These are phyloP conservation scores for Austroboletus niveus DNA, from an alignment of 1,284 basidiomycete genomes.

Conservation along the genomic window DNA sequence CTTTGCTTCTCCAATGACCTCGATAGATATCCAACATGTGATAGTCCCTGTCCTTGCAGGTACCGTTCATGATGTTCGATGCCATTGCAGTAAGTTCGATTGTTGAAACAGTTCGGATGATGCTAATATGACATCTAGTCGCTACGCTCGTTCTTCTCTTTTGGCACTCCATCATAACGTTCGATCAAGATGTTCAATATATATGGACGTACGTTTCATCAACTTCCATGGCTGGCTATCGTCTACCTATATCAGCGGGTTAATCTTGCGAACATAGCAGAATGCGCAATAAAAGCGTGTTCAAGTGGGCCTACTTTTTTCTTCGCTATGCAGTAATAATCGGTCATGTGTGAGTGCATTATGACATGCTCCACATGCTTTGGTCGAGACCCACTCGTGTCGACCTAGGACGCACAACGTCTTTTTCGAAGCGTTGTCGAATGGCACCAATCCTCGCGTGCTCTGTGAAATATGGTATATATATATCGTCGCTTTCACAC, in stretches of 20 bases:
- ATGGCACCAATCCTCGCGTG: slow-evolving; percentile 12
- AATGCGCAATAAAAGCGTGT: slow-evolving; percentile 16
- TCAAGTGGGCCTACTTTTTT: slow-evolving; percentile 27
- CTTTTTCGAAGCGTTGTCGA: slow-evolving; percentile 6
- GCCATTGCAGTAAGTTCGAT: background rate
- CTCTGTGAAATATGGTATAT: slow-evolving; percentile 16
- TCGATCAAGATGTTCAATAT: slow-evolving; percentile 21
- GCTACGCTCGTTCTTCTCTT: slow-evolving; percentile 7
- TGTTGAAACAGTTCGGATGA: background rate
- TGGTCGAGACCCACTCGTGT: background rate
- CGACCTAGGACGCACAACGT: slow-evolving; percentile 13
- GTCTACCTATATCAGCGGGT: background rate
- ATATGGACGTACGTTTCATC: slow-evolving; percentile 20
- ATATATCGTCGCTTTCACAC: slow-evolving; percentile 7
- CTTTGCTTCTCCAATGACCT: background rate
- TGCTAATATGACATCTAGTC: background rate
- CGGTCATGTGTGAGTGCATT: slow-evolving; percentile 14
- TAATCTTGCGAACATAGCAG: background rate
- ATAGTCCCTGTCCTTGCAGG: background rate
- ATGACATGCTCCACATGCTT: background rate
- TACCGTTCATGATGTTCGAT: background rate
- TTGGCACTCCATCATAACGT: slow-evolving; percentile 15
- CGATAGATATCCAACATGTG: background rate
- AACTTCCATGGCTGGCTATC: background rate
- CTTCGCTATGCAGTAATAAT: slow-evolving; percentile 19